Conservation (phyloP, 2,329 filamentous ascomycete genomes). For the Penicillium aurantiogriseum region DNA sequence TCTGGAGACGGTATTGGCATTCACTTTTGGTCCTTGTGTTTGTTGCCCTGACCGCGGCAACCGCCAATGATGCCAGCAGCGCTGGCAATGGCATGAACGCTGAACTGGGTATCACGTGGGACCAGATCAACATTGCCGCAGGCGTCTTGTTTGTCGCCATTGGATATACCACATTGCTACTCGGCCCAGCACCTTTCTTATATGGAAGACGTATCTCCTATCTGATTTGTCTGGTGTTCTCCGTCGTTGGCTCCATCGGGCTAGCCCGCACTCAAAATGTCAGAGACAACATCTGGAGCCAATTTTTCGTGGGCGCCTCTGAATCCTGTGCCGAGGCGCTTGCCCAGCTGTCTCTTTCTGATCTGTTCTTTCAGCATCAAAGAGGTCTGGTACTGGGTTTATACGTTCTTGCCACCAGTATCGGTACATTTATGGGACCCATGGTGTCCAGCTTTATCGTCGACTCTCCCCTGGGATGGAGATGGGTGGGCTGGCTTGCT, state of each 20-base stretch:
- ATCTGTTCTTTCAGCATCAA: slow-evolving; percentile 59
- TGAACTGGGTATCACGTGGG: slow-evolving; percentile 53
- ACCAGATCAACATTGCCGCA: slow-evolving; percentile 56
- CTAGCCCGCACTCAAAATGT: slow-evolving; percentile 48
- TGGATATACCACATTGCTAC: slow-evolving; percentile 55
- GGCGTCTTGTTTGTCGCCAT: slow-evolving; percentile 58
- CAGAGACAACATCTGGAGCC: slow-evolving; percentile 54
- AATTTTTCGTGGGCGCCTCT: slow-evolving; percentile 58
- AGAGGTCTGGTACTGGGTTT: slow-evolving; percentile 55
- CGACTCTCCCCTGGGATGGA: slow-evolving; percentile 49
- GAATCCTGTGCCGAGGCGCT: slow-evolving; percentile 58
- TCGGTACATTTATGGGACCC: slow-evolving; percentile 58
- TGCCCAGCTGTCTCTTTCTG: slow-evolving; percentile 57
- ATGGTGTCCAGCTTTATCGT: slow-evolving; percentile 54
- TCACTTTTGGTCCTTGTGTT: slow-evolving; percentile 54
- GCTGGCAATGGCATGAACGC: slow-evolving; percentile 52
- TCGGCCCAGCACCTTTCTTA: slow-evolving; percentile 54
- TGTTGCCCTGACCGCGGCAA: slow-evolving; percentile 56
- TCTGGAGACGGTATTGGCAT: slow-evolving; percentile 51
- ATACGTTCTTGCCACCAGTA: slow-evolving; percentile 56
- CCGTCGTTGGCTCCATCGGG: slow-evolving; percentile 55
- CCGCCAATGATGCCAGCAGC: slow-evolving; percentile 56
- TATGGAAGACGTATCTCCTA: slow-evolving; percentile 58
- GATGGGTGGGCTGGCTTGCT: slow-evolving; percentile 55
- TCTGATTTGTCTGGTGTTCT: slow-evolving; percentile 51